Conservation (phyloP, 805 yeast genomes). For the Monosporozyma servazzii region DNA sequence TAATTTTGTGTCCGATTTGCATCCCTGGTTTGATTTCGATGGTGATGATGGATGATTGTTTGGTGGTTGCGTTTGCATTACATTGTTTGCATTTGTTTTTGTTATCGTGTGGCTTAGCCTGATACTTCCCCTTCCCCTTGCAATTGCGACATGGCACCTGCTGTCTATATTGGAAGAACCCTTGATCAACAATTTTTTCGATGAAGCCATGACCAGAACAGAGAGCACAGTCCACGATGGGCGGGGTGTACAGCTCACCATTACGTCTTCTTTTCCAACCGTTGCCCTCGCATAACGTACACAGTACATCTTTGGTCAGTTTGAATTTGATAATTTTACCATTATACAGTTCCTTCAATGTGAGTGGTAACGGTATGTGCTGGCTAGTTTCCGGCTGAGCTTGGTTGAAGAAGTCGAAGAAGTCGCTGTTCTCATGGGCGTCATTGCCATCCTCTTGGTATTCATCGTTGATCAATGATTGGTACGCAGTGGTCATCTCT, state of each 20-base stretch:
- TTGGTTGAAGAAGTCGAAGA: constrained; percentile 54
- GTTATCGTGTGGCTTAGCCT: constrained; percentile 15
- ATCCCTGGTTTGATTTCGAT: constrained; percentile 72
- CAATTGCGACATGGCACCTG: constrained; percentile 57
- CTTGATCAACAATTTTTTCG: constrained; percentile 24
- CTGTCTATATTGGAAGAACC: constrained; percentile 30
- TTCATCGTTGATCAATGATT: constrained; percentile 62
- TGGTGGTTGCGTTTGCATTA: constrained; percentile 49
- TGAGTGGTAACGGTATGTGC: constrained; percentile 46
- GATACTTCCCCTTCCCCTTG: constrained; percentile 55
- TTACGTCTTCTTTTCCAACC: constrained; percentile 46
- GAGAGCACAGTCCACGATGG: constrained; percentile 45
- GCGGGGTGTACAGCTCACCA: constrained; percentile 29
- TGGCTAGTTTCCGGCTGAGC: background rate
- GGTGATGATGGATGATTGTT: constrained; percentile 64
- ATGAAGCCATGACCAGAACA: constrained; percentile 70
- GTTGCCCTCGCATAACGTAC: constrained; percentile 63
- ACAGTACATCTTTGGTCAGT: constrained; percentile 61
- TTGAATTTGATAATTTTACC: constrained; percentile 75
- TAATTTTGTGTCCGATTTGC: constrained; percentile 49
- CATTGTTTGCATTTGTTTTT: constrained; percentile 77
- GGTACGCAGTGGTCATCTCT: constrained; percentile 80
- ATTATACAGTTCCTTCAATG: constrained; percentile 64
- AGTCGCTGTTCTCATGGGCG: constrained; percentile 34
- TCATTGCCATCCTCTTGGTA: constrained; percentile 32